These are phyloP conservation scores for Primulina tabacum DNA, from an alignment of 257 asterid genomes.

Conservation along the genomic window DNA sequence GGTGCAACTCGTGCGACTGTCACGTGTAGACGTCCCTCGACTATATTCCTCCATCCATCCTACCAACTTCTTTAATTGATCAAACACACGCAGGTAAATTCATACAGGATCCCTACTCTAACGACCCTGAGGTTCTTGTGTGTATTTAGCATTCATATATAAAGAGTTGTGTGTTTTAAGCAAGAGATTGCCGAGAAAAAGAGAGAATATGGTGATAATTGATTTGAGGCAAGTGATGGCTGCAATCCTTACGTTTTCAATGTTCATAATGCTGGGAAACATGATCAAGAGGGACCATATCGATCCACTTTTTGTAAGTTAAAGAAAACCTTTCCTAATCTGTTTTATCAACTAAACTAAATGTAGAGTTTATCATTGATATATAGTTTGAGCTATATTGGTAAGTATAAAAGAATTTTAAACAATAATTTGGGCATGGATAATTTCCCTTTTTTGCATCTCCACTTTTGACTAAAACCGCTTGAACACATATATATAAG, in stretches of 20 bases:
- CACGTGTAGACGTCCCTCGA: background rate
- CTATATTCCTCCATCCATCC: background rate
- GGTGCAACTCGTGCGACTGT: background rate
- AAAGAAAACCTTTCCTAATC: background rate
- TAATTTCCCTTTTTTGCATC: too few relatives aligned
- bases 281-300: slow-evolving; percentile 56
- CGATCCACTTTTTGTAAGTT: slow-evolving; percentile 49
- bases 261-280: slow-evolving; percentile 55
- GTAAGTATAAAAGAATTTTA: background rate
- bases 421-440: background rate
- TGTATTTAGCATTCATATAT: background rate
- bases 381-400: too few relatives aligned
- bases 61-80: background rate
- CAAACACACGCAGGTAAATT: background rate
- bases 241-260: slow-evolving; percentile 57
- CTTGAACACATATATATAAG: too few relatives aligned
- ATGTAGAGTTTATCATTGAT: background rate
- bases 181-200: background rate
- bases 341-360: too few relatives aligned
- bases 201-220: slow-evolving; percentile 34
- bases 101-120: background rate
- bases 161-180: background rate
- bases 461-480: too few relatives aligned
- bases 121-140: background rate
- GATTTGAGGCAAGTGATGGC: slow-evolving; percentile 58